phyloP scores from a whole-genome alignment of 805 yeast species.

The Metschnikowia dekortorum region DNA sequence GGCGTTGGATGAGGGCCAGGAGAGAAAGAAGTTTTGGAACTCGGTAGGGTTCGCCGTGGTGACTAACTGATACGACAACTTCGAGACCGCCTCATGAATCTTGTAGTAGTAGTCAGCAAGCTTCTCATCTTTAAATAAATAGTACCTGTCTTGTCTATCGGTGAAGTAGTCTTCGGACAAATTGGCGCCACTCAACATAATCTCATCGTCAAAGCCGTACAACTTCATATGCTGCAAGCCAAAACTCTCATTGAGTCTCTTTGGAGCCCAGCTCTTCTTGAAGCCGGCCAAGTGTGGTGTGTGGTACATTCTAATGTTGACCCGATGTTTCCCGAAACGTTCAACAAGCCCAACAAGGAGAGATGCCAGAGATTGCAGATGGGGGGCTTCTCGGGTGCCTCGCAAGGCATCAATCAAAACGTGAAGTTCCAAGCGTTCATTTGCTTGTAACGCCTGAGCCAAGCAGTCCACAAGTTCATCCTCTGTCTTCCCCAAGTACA shows the following conservation, averaged over 20 bases:
- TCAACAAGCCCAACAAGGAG: slow-evolving; percentile 63
- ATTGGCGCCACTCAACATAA: slow-evolving; percentile 87
- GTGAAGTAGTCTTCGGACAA: slow-evolving; percentile 89
- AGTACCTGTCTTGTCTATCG: slow-evolving; percentile 91
- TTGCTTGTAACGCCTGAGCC: slow-evolving; percentile 52
- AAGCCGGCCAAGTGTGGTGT: slow-evolving; percentile 81
- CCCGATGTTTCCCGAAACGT: slow-evolving; percentile 60
- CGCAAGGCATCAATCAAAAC: slow-evolving; percentile 83
- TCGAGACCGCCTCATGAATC: slow-evolving; percentile 65
- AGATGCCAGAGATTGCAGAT: slow-evolving; percentile 63
- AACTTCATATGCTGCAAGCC: slow-evolving; percentile 98
- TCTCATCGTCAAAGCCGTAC: slow-evolving; percentile 90
- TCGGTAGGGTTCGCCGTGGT: slow-evolving; percentile 35
- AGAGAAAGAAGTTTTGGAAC: slow-evolving; percentile 48
- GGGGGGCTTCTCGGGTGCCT: slow-evolving; percentile 91
- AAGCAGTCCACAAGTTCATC: slow-evolving; percentile 66
- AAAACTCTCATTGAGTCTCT: slow-evolving; percentile 81
- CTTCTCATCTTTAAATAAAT: slow-evolving; percentile 53
- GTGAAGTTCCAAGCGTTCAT: slow-evolving; percentile 60
- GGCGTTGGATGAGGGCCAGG: slow-evolving; percentile 71
- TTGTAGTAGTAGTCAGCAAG: slow-evolving; percentile 70
- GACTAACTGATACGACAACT: slow-evolving; percentile 62
- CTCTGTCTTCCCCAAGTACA: slow-evolving; percentile 83
- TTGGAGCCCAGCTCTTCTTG: slow-evolving; percentile 63
- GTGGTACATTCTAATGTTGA: slow-evolving; percentile 78